phyloP scores from a whole-genome alignment of 2,329 filamentous ascomycete species.

The Aspergillus costaricaensis region DNA sequence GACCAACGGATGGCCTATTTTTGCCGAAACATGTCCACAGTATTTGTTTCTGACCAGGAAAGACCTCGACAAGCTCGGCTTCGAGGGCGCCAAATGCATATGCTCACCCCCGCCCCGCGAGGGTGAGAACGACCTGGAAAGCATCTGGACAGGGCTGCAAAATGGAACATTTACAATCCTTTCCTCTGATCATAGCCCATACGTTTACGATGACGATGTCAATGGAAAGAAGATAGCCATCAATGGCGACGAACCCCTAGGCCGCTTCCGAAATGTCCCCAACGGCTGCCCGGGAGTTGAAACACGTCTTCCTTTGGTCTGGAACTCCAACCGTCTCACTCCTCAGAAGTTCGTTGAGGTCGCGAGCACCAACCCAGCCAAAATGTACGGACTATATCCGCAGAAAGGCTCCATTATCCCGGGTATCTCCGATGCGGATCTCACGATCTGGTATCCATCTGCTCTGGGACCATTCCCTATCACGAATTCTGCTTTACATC shows the following conservation, averaged over 20 bases:
- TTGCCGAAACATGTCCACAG: slow-evolving; percentile 61
- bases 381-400: slow-evolving; percentile 45
- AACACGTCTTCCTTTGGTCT: slow-evolving; percentile 45
- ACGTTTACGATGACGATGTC: background rate
- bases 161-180: slow-evolving; percentile 59
- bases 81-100: slow-evolving; percentile 55
- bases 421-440: slow-evolving; percentile 45
- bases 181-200: slow-evolving; percentile 29
- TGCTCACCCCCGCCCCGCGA: slow-evolving; percentile 56
- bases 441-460: slow-evolving; percentile 47
- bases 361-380: slow-evolving; percentile 47
- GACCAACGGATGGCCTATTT: slow-evolving; percentile 53
- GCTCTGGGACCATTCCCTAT: slow-evolving; percentile 28
- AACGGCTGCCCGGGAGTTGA: slow-evolving; percentile 50
- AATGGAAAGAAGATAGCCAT: slow-evolving; percentile 8
- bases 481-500: slow-evolving; percentile 38
- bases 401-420: slow-evolving; percentile 45
- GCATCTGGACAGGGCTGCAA: slow-evolving; percentile 54
- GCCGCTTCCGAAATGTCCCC: slow-evolving; percentile 44
- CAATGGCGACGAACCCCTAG: slow-evolving; percentile 33
- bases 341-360: slow-evolving; percentile 48
- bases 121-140: slow-evolving; percentile 51
- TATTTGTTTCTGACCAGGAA: slow-evolving; percentile 59
- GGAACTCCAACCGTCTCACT: slow-evolving; percentile 27
- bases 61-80: slow-evolving; percentile 44